These are phyloP conservation scores for Lasiodiplodia hormozganensis DNA, from an alignment of 2,329 filamentous ascomycete species.

Conservation along the genomic window DNA sequence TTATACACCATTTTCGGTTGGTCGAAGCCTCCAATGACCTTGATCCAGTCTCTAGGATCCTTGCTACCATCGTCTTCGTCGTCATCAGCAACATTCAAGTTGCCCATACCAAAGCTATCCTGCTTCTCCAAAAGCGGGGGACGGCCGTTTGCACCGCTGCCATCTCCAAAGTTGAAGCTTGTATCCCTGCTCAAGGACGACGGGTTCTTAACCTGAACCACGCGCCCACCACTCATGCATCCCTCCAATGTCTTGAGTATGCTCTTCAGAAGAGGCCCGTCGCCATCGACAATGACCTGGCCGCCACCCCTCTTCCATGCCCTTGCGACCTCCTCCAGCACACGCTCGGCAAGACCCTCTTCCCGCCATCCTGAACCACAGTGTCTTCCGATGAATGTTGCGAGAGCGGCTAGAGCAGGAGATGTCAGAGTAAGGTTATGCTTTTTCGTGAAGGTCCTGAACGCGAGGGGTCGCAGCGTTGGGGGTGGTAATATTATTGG, in stretches of 20 bases:
- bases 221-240: constrained; percentile 85
- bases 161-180: constrained; percentile 67
- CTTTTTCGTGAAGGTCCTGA: constrained; percentile 96
- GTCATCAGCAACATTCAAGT: constrained; percentile 60
- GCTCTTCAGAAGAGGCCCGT: constrained; percentile 70
- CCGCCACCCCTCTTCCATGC: constrained; percentile 91
- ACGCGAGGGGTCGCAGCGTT: constrained; percentile 86
- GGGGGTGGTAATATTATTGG: constrained; percentile 89
- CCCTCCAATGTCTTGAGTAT: constrained; percentile 86
- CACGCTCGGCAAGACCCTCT: constrained; percentile 88
- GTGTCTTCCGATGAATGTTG: constrained; percentile 88
- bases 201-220: constrained; percentile 57
- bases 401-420: constrained; percentile 81
- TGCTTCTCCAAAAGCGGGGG: constrained; percentile 64
- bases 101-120: constrained; percentile 66
- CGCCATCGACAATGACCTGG: constrained; percentile 89
- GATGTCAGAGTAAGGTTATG: constrained; percentile 93
- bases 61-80: constrained; percentile 64
- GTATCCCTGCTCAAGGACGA: constrained; percentile 68
- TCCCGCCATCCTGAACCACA: constrained; percentile 97
- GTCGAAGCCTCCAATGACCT: constrained; percentile 81
- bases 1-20: constrained; percentile 84
- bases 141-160: constrained; percentile 35
- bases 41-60: constrained; percentile 83
- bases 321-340: constrained; percentile 89